Conservation (phyloP, 164 flowering plant genomes). For the Nymphaea thermarum region DNA sequence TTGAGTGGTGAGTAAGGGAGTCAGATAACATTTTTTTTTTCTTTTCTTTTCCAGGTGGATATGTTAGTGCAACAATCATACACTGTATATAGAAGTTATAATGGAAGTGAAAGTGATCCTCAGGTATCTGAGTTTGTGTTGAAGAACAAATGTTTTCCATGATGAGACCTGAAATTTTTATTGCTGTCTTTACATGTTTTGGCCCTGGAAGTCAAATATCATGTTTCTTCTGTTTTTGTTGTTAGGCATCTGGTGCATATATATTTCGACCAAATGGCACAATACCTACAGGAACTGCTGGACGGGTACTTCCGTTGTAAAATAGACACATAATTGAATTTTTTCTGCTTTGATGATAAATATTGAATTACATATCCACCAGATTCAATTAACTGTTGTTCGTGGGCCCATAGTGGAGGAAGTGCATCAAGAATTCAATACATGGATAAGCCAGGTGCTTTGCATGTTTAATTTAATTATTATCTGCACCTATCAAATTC, state of each 20-base stretch:
- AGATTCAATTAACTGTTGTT: constrained; percentile 50
- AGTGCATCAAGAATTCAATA: constrained; percentile 7
- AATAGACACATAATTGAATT: neutral
- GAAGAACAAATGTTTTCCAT: neutral
- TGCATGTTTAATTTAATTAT: neutral
- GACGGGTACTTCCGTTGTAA: constrained; percentile 27
- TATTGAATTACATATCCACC: constrained; percentile 7
- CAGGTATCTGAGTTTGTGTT: constrained; percentile 32
- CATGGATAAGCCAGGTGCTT: constrained; percentile 5
- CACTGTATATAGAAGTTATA: constrained; percentile 48
- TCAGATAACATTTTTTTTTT: neutral
- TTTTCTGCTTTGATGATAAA: neutral
- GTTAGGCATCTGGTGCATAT: constrained; percentile 93
- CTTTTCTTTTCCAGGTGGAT: constrained; percentile 32
- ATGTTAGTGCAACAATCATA: constrained; percentile 47
- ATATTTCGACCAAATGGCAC: constrained; percentile 91
- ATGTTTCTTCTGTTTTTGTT: neutral
- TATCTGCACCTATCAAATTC: neutral
- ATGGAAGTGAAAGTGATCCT: constrained; percentile 58
- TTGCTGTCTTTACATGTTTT: constrained; percentile 1
- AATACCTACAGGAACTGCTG: constrained; percentile 34
- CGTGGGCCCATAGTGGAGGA: constrained; percentile 8
- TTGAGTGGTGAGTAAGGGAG: too few relatives aligned
- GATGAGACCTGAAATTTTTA: neutral
- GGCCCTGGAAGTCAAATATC: neutral